phyloP scores from a whole-genome alignment of 1,284 basidiomycete genomes.

The Entoloma clypeatum region DNA sequence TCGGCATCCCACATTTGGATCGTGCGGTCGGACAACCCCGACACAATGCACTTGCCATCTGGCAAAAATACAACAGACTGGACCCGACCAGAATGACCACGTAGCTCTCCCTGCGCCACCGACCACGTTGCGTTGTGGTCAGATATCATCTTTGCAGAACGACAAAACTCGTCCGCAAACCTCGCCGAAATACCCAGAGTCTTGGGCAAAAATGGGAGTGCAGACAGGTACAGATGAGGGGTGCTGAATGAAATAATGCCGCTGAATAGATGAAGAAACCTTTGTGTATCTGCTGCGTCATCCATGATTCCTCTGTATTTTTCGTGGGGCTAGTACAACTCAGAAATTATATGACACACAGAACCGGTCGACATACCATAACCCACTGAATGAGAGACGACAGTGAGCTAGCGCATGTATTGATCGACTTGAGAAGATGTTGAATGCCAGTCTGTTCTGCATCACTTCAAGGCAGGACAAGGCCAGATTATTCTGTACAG shows the following conservation, averaged over 20 bases:
- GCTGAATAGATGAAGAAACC: slow-evolving; percentile 30
- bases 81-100: slow-evolving; percentile 20
- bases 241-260: slow-evolving; percentile 29
- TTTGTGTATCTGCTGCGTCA: slow-evolving; percentile 25
- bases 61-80: slow-evolving; percentile 12
- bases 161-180: slow-evolving; percentile 20
- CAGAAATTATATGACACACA: slow-evolving; percentile 1
- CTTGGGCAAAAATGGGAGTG: slow-evolving; percentile 31
- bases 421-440: slow-evolving; percentile 27
- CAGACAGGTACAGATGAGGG: slow-evolving; percentile 39
- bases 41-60: slow-evolving; percentile 9
- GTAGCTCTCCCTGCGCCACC: slow-evolving; percentile 19
- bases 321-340: slow-evolving; percentile 5
- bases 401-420: slow-evolving; percentile 15
- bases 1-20: slow-evolving; percentile 13
- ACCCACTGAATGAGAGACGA: slow-evolving; percentile 15
- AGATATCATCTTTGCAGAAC: slow-evolving; percentile 10
- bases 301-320: slow-evolving; percentile 9
- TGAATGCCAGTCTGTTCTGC: slow-evolving; percentile 29
- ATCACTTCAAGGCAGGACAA: slow-evolving; percentile 25
- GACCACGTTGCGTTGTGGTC: slow-evolving; percentile 19
- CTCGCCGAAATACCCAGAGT: slow-evolving; percentile 19
- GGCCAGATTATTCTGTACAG: slow-evolving; percentile 19
- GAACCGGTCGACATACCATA: slow-evolving; percentile 18
- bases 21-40: slow-evolving; percentile 6